Evolutionary conservation across 805 yeast species (phyloP).

Genomic region (Candida oleophila): DNA sequence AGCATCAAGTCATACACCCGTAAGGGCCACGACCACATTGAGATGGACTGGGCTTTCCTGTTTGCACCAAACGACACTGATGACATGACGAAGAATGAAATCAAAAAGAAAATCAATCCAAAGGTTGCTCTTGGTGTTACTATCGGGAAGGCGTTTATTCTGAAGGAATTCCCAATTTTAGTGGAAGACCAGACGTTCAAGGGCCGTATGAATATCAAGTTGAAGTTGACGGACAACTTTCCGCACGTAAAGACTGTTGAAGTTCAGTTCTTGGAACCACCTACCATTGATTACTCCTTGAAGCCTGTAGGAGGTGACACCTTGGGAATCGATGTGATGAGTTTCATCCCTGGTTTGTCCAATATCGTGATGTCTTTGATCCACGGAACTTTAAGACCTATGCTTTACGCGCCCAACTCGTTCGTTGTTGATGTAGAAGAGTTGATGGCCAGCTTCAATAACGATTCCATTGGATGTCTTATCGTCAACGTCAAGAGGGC

Average conservation of each 20-base stretch:
- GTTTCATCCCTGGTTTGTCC: slow-evolving; percentile 76
- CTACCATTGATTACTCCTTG: slow-evolving; percentile 72
- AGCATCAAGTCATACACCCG: slow-evolving; percentile 72
- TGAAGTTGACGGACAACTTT: slow-evolving; percentile 60
- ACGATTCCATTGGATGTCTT: slow-evolving; percentile 69
- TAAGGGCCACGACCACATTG: slow-evolving; percentile 63
- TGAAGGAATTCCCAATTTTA: slow-evolving; percentile 72
- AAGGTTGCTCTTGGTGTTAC: slow-evolving; percentile 80
- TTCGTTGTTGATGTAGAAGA: slow-evolving; percentile 75
- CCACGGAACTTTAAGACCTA: slow-evolving; percentile 69
- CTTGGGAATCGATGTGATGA: slow-evolving; percentile 83
- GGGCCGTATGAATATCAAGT: slow-evolving; percentile 64
- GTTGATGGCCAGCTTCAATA: slow-evolving; percentile 57
- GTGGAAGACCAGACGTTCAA: slow-evolving; percentile 78
- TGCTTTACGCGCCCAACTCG: slow-evolving; percentile 81
- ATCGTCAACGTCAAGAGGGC: slow-evolving; percentile 62
- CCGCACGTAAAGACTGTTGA: slow-evolving; percentile 79
- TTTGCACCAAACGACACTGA: slow-evolving; percentile 82
- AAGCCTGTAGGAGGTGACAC: slow-evolving; percentile 90
- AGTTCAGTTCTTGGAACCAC: slow-evolving; percentile 73
- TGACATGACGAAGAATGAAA: slow-evolving; percentile 77
- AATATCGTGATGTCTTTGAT: slow-evolving; percentile 68
- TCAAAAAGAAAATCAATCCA: slow-evolving; percentile 70
- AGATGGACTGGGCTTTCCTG: slow-evolving; percentile 82
- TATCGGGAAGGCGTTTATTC: slow-evolving; percentile 76